These are phyloP conservation scores for Logfia minima DNA, from an alignment of 129 eudicot genomes.

Conservation along the genomic window DNA sequence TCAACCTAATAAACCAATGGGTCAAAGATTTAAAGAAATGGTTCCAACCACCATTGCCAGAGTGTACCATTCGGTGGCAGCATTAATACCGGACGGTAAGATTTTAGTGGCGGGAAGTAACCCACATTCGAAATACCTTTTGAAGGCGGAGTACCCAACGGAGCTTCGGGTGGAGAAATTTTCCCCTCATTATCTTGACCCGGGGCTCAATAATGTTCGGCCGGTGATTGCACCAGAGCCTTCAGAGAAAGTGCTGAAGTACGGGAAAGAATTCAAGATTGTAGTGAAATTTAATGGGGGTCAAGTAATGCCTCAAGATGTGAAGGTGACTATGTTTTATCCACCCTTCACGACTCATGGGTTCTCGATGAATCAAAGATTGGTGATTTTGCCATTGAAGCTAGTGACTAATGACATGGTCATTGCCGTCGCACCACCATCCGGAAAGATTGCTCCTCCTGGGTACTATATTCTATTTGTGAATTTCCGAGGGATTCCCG, in stretches of 20 bases:
- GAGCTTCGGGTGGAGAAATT: slow-evolving; percentile 80
- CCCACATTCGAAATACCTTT: slow-evolving; percentile 45
- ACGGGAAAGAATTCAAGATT: slow-evolving; percentile 37
- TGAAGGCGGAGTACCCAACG: slow-evolving; percentile 43
- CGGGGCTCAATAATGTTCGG: slow-evolving; percentile 27
- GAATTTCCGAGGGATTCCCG: slow-evolving; percentile 57
- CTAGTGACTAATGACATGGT: slow-evolving; percentile 13
- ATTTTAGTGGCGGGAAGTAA: slow-evolving; percentile 81
- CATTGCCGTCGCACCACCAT: slow-evolving; percentile 32
- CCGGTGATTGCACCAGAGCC: slow-evolving; percentile 32
- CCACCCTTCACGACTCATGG: slow-evolving; percentile 91
- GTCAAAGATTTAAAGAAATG: slow-evolving; percentile 50
- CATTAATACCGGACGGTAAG: slow-evolving; percentile 57
- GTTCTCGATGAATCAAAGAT: slow-evolving; percentile 62
- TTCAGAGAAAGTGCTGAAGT: slow-evolving; percentile 36
- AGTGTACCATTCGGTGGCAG: slow-evolving; percentile 77
- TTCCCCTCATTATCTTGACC: slow-evolving; percentile 72
- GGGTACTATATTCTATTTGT: slow-evolving; percentile 71
- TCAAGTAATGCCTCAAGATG: slow-evolving; percentile 12
- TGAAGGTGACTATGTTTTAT: slow-evolving; percentile 57
- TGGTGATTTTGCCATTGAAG: slow-evolving; percentile 37
- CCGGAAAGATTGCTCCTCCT: slow-evolving; percentile 47
- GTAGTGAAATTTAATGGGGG: background rate
- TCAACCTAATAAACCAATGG: slow-evolving; percentile 43
- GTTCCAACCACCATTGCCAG: slow-evolving; percentile 53